phyloP scores from a whole-genome alignment of 106 monocot genomes.

The Phalaenopsis equestris region DNA sequence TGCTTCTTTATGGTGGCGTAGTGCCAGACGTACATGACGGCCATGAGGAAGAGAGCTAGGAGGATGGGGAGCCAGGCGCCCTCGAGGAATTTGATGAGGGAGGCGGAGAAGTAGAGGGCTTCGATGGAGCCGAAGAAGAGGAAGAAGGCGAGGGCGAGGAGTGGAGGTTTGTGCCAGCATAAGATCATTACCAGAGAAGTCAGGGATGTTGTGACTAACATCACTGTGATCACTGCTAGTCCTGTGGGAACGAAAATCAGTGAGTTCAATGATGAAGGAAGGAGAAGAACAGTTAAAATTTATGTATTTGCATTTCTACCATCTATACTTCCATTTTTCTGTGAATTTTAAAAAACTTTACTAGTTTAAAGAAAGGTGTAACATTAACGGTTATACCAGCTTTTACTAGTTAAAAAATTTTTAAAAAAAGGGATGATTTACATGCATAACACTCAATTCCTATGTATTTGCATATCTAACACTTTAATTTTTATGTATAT shows the following conservation, averaged over 20 bases:
- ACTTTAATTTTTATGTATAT: too few relatives aligned
- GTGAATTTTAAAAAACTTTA: too few relatives aligned
- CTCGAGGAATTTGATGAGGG: slow-evolving; percentile 54
- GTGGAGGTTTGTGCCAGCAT: slow-evolving; percentile 57
- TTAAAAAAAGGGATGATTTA: too few relatives aligned
- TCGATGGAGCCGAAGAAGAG: slow-evolving; percentile 58
- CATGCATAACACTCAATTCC: too few relatives aligned
- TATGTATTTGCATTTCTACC: too few relatives aligned
- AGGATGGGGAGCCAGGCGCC: slow-evolving; percentile 71
- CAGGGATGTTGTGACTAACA: slow-evolving; percentile 62
- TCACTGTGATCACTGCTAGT: slow-evolving; percentile 57
- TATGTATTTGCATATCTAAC: too few relatives aligned
- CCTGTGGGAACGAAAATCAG: slow-evolving; percentile 15
- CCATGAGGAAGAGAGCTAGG: slow-evolving; percentile 48
- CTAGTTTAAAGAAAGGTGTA: too few relatives aligned
- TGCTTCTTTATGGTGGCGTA: slow-evolving; percentile 49
- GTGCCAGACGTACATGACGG: slow-evolving; percentile 59
- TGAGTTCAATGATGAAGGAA: too few relatives aligned
- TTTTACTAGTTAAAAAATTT: too few relatives aligned
- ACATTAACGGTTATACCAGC: too few relatives aligned
- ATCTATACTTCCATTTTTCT: too few relatives aligned
- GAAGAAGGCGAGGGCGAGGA: slow-evolving; percentile 49
- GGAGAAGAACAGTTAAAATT: too few relatives aligned
- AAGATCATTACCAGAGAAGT: slow-evolving; percentile 55
- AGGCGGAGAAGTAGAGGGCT: slow-evolving; percentile 55